Evolutionary conservation across 305 asterid species (phyloP), one percentile per base, ranked within the genome.

Genomic region (Fraxinus baroniana): DNA sequence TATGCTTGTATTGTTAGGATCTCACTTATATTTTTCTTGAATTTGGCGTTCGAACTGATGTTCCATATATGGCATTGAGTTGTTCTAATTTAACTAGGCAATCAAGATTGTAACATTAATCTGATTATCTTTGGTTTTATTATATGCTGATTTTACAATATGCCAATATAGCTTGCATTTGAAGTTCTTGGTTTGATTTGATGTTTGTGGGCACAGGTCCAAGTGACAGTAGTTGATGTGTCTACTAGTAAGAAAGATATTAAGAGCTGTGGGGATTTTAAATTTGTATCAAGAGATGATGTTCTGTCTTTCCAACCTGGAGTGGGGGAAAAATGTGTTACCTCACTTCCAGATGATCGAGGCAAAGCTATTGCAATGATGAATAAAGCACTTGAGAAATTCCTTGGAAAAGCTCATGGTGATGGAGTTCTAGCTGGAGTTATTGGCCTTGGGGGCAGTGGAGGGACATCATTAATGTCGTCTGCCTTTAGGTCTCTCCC

Each of bases 401-500:
- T 92, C 86, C 91, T 96, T 41, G 64, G 72, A 39, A 90, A 83
- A 81, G 89, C 88, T 84, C 86, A 85, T 33, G 84, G 68, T 70
- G 88, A 90, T 75, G 39, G 86, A 78, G 76, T 76, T 78, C 88
- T 93, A 52, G 94, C 91, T 83, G 99, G 99, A 78, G 97, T 92
- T 64, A 82, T 94, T 35, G 99, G 99, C 79, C 92, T 96, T 15
- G 99, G 99, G 72, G 99, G 98, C 33, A 96, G 98, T 85, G 98
- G 98, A 84, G 99, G 99, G 81, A 96, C 99, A 13, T 94, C 99
- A 55, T 82, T 96, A 85, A 81, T 94, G 80, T 85, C 99, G 10
- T 90, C 98, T n/a, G 93, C 93, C 82, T 95, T 95, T 85, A 87
- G 94, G 78, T 88, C 92, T 35, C 94, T 95, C 72, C 98, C 99